Evolutionary conservation across 2,329 filamentous ascomycete species (phyloP), one percentile per base, ranked within the genome.

Genomic region (Teratosphaeria gauchensis): DNA sequence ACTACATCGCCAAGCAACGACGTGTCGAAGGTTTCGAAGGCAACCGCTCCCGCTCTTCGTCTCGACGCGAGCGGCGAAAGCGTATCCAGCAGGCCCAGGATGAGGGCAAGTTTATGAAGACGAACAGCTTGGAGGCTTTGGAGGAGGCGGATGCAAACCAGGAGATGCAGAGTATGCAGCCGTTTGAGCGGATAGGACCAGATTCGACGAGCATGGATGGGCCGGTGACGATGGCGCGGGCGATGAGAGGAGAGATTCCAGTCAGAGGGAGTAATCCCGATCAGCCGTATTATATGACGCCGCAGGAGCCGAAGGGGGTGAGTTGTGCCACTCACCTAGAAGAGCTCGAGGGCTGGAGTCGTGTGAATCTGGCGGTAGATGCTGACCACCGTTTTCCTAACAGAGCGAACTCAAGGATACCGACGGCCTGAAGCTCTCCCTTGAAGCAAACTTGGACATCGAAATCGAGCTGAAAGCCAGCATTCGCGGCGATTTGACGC

Each of bases 401-500:
- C 56, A 69, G 65, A 68, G 73, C 56, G 65, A 67, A 7, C 64
- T 79, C 56, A 77, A 79, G 54, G 79, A 83, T 55, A 75, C 82
- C 60, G 86, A 90, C 67, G 87, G 88, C 46, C 73, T 90, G 69
- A 85, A 85, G 71, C 74, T 92, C 69, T 82, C 85, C 42, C 76
- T 94, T 24, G 89, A 92, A 70, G 76, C 90, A 58, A 91, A 92
- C 73, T 78, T 94, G 59, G 89, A 94, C 65, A 81, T 94, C 55
- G 89, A 94, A 73, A 89, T 94, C 62, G 87, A 90, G 67, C 80
- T 94, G 61, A 94, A 94, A 79, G 89, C 89, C 21, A 86, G 87
- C 73, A 91, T 94, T 64, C 85, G 91, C 67, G 90, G 90, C 69
- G 90, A 95, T 76, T 75, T 95, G 63, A 91, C 89, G 35, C 74